Evolutionary conservation across 2,329 filamentous ascomycete genomes (phyloP).

Genomic region (Pseudogymnoascus sp.): DNA sequence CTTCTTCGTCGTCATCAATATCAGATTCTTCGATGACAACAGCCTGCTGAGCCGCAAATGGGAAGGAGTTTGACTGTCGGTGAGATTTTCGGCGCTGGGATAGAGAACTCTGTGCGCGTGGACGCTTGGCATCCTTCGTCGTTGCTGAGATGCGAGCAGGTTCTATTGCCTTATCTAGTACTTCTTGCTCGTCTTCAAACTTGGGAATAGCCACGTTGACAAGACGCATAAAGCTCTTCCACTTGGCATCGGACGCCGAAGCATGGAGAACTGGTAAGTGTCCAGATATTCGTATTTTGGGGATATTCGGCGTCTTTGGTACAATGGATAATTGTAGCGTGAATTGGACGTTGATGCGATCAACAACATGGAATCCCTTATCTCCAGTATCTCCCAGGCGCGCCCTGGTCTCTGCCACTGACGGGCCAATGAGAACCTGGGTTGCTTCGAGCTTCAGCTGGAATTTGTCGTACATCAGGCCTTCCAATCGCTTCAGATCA

Average conservation of each 20-base stretch:
- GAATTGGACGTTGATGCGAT: slow-evolving; percentile 96
- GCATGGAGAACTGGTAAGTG: slow-evolving; percentile 88
- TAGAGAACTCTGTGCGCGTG: slow-evolving; percentile 20
- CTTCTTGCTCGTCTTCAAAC: slow-evolving; percentile 48
- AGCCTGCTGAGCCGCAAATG: slow-evolving; percentile 64
- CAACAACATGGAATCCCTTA: slow-evolving; percentile 78
- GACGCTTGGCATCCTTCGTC: slow-evolving; percentile 13
- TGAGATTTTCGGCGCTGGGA: slow-evolving; percentile 36
- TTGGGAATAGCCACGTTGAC: slow-evolving; percentile 93
- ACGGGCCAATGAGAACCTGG: slow-evolving; percentile 89
- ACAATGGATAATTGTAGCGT: slow-evolving; percentile 92
- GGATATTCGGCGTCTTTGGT: slow-evolving; percentile 89
- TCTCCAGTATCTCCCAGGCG: slow-evolving; percentile 64
- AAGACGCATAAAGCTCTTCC: slow-evolving; percentile 92
- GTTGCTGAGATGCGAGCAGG: not conserved
- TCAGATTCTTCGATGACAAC: slow-evolving; percentile 58
- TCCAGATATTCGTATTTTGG: slow-evolving; percentile 83
- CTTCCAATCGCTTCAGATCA: slow-evolving; percentile 80
- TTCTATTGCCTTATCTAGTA: slow-evolving; percentile 11
- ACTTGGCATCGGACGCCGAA: slow-evolving; percentile 87
- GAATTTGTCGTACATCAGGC: slow-evolving; percentile 97
- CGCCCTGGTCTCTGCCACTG: slow-evolving; percentile 79
- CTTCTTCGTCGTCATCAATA: slow-evolving; percentile 51
- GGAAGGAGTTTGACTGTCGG: slow-evolving; percentile 61
- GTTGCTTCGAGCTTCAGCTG: slow-evolving; percentile 87